A percentile compares a stretch with the other conserved stretches of the same genome.
phyloP scores from a whole-genome alignment of 805 yeast species.

The Metschnikowia santaceciliae region DNA sequence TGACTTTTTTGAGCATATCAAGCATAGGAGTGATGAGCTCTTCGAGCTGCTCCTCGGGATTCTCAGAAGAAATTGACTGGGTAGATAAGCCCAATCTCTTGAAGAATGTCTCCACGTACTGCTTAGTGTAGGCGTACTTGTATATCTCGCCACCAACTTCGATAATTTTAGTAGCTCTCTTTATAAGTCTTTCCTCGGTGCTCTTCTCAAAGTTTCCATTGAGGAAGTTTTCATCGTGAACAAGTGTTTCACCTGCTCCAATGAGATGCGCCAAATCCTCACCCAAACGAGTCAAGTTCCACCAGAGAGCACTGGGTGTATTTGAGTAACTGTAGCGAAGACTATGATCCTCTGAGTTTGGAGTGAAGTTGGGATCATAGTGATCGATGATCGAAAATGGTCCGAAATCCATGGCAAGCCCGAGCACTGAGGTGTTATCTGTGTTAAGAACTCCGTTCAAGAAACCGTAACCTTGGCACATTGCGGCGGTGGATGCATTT shows the following conservation, averaged over 20 bases:
- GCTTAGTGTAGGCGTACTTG: constrained; percentile 55
- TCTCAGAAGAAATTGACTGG: constrained; percentile 27
- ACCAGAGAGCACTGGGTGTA: constrained; percentile 85
- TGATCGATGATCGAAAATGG: constrained; percentile 90
- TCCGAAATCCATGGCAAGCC: constrained; percentile 88
- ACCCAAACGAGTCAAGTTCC: constrained; percentile 84
- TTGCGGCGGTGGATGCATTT: constrained; percentile 74
- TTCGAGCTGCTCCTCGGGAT: constrained; percentile 38
- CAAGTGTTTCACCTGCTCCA: constrained; percentile 60
- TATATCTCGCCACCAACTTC: constrained; percentile 61
- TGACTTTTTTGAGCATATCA: constrained; percentile 54
- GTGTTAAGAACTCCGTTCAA: constrained; percentile 93
- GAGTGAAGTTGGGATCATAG: constrained; percentile 76
- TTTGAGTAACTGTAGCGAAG: constrained; percentile 75
- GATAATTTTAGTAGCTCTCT: constrained; percentile 63
- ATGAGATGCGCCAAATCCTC: constrained; percentile 78
- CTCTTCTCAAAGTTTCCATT: constrained; percentile 37
- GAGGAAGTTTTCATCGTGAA: constrained; percentile 31
- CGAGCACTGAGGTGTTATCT: constrained; percentile 87
- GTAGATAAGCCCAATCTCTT: constrained; percentile 63
- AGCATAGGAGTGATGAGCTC: constrained; percentile 57
- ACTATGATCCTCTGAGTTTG: constrained; percentile 81
- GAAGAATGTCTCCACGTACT: constrained; percentile 55
- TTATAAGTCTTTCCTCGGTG: constrained; percentile 46
- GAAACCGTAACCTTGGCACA: constrained; percentile 90